Conservation (phyloP, 192 early-diverging fungal species). For the Martensiomyces pterosporus region DNA sequence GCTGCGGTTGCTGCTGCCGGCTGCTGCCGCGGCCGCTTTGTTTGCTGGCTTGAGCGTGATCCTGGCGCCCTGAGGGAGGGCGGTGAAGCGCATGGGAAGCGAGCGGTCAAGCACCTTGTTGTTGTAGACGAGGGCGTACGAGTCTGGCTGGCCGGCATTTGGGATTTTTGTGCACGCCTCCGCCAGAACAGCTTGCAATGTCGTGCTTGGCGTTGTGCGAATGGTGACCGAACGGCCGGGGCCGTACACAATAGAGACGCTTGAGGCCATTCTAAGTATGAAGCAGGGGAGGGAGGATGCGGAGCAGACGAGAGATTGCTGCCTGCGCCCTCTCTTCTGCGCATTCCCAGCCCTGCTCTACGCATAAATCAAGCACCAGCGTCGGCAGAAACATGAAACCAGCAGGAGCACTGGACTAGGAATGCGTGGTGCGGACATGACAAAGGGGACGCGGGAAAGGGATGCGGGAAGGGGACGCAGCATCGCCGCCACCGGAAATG, state of each 20-base stretch:
- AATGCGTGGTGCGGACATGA: too few species aligned
- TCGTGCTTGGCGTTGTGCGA: conserved; percentile 72
- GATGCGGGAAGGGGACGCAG: too few species aligned
- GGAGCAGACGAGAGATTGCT: too few species aligned
- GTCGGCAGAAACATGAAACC: too few species aligned
- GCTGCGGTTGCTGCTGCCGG: not conserved
- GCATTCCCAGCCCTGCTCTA: too few species aligned
- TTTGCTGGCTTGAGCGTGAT: conserved; percentile 50
- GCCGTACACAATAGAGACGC: conserved; percentile 54
- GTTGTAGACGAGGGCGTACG: conserved; percentile 62
- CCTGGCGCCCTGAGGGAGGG: conserved; percentile 74
- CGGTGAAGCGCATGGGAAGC: conserved; percentile 73
- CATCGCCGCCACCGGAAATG: too few species aligned
- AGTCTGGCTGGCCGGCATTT: conserved; percentile 51
- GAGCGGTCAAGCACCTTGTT: conserved; percentile 66
- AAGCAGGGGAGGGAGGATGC: not conserved
- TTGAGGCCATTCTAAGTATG: conserved; percentile 52
- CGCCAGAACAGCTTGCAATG: conserved; percentile 62
- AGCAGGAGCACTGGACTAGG: too few species aligned
- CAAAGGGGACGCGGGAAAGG: too few species aligned
- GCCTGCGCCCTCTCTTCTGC: too few species aligned
- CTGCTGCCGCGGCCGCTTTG: not conserved
- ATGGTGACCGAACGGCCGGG: conserved; percentile 41
- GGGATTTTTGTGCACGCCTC: conserved; percentile 58
- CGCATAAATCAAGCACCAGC: too few species aligned